These are phyloP conservation scores for Globisporangium echinulatum DNA, from an alignment of 352 stramenopile species.

Conservation along the genomic window DNA sequence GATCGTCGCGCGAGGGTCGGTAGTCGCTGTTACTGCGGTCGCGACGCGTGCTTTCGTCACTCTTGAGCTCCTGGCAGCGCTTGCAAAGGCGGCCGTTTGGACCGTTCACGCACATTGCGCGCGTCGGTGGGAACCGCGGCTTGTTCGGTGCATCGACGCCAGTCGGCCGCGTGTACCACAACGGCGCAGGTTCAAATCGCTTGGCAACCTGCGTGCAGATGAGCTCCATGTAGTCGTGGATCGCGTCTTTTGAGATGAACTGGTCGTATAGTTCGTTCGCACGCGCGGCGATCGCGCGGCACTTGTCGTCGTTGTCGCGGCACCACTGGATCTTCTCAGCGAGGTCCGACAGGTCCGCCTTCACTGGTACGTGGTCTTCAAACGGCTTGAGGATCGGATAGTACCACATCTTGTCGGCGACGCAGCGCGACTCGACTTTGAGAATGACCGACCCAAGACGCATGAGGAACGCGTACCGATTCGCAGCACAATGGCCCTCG, in stretches of 20 bases:
- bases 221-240: slow-evolving; percentile 97
- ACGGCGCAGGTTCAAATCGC: slow-evolving; percentile 66
- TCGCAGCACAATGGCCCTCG: slow-evolving; percentile 96
- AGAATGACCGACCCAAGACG: slow-evolving; percentile 96
- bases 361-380: slow-evolving; percentile 97
- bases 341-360: slow-evolving; percentile 95
- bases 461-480: slow-evolving; percentile 99
- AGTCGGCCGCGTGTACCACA: slow-evolving; percentile 60
- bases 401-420: slow-evolving; percentile 97
- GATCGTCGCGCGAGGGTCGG: slow-evolving; percentile 18
- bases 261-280: slow-evolving; percentile 93
- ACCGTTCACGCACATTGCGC: slow-evolving; percentile 53
- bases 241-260: slow-evolving; percentile 86
- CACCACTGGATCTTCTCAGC: slow-evolving; percentile 98
- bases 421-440: slow-evolving; percentile 89
- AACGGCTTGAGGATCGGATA: slow-evolving; percentile 95
- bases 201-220: slow-evolving; percentile 90
- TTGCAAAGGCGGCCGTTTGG: slow-evolving; percentile 54
- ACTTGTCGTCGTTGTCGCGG: slow-evolving; percentile 95
- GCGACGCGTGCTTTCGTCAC: slow-evolving; percentile 38
- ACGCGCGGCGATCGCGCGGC: slow-evolving; percentile 92
- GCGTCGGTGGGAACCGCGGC: slow-evolving; percentile 39
- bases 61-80: slow-evolving; percentile 58
- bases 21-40: slow-evolving; percentile 15
- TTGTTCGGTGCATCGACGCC: slow-evolving; percentile 54